Conservation (phyloP, 352 stramenopile species). For the Globisporangium iwayamae region DNA sequence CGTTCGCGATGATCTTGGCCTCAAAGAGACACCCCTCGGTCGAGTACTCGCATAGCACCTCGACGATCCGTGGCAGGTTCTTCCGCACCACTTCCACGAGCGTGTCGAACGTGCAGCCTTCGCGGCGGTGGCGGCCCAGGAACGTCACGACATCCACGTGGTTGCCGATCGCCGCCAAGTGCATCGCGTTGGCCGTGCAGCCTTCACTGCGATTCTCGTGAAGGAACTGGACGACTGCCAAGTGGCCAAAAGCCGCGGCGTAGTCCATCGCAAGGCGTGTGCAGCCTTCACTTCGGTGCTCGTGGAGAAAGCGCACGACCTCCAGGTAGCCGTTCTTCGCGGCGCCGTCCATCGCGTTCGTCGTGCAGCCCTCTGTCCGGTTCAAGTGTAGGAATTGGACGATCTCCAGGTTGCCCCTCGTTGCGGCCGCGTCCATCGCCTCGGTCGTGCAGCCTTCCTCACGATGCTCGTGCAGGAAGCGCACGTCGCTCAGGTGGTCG, state of each 20-base stretch:
- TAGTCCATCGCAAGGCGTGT: neutral
- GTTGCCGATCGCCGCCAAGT: neutral
- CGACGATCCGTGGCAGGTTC: neutral
- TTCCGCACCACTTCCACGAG: neutral
- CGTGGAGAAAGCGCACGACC: neutral
- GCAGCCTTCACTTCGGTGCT: slow-evolving; percentile 1
- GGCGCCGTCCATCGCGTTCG: slow-evolving; percentile 4
- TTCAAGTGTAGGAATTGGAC: neutral
- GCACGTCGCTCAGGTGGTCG: slow-evolving; percentile 1
- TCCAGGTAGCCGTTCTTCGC: slow-evolving; percentile 1
- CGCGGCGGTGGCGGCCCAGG: slow-evolving; percentile 1
- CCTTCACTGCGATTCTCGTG: neutral
- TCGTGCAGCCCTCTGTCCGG: slow-evolving; percentile 7
- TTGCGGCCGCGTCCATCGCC: slow-evolving; percentile 4
- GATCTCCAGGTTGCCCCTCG: slow-evolving; percentile 1
- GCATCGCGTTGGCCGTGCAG: neutral
- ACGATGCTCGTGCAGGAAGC: slow-evolving; percentile 6
- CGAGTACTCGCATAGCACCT: neutral
- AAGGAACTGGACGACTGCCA: neutral
- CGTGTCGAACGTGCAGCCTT: slow-evolving; percentile 1
- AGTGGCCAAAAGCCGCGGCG: neutral
- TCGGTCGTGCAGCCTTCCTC: slow-evolving; percentile 6
- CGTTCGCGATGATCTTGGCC: neutral
- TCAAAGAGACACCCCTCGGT: slow-evolving; percentile 4
- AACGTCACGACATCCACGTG: slow-evolving; percentile 1